Evolutionary conservation across 805 yeast genomes (phyloP).

Genomic region (Yamadazyma scolyti): DNA sequence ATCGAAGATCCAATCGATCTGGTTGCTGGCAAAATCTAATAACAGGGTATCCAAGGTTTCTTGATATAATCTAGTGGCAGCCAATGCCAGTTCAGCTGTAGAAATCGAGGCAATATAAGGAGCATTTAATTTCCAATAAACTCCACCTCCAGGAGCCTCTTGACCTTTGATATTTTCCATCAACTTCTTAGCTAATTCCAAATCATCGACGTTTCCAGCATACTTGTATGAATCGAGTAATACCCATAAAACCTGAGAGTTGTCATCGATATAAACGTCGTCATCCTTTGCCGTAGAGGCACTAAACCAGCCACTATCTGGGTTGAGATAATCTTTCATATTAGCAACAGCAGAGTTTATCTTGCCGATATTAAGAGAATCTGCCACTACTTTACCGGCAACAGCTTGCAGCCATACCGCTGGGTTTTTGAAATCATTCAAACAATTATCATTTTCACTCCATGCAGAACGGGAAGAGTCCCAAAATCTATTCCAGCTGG

Average conservation of each 20-base stretch:
- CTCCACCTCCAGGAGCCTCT: slow-evolving; percentile 26
- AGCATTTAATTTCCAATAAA: slow-evolving; percentile 18
- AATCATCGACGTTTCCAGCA: slow-evolving; percentile 14
- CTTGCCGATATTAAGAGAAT: slow-evolving; percentile 10
- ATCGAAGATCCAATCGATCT: slow-evolving; percentile 9
- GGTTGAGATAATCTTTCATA: slow-evolving; percentile 15
- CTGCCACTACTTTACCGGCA: slow-evolving; percentile 16
- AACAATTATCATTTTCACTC: slow-evolving; percentile 16
- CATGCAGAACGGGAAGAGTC: slow-evolving; percentile 8
- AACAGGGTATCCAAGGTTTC: slow-evolving; percentile 11
- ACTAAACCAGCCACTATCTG: slow-evolving; percentile 20
- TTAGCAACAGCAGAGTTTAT: slow-evolving; percentile 11
- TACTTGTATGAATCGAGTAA: slow-evolving; percentile 18
- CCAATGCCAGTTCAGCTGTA: slow-evolving; percentile 24
- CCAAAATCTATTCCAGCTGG: slow-evolving; percentile 20
- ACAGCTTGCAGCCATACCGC: slow-evolving; percentile 27
- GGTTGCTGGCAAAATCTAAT: slow-evolving; percentile 14
- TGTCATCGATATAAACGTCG: slow-evolving; percentile 27
- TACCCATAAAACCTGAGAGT: slow-evolving; percentile 25
- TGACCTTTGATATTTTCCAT: slow-evolving; percentile 10
- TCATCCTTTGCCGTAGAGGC: slow-evolving; percentile 18
- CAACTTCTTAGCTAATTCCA: slow-evolving; percentile 8
- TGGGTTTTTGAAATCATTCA: slow-evolving; percentile 8
- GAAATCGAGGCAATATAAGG: slow-evolving; percentile 26
- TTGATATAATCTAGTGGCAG: slow-evolving; percentile 19